Percentiles rank a stretch among this genome's conserved stretches.
Evolutionary conservation across 1,139 yeast species (phyloP).

Genomic region (Taphrina pruni): DNA sequence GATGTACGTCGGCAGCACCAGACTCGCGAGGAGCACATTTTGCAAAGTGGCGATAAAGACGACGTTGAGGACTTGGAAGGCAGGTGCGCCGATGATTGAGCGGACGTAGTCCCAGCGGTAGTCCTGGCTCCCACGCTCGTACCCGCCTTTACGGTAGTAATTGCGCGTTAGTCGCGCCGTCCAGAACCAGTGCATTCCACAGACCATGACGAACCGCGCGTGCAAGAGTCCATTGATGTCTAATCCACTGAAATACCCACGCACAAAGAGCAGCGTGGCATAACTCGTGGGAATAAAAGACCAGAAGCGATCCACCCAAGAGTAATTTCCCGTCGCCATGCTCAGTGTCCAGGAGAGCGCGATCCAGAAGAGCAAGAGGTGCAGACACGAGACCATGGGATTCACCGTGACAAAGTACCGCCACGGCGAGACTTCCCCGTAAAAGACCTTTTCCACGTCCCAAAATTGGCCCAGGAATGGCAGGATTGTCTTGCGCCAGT

Average conservation of each 20-base stretch:
- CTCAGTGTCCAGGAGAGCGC: constrained; percentile 29
- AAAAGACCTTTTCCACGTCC: constrained; percentile 24
- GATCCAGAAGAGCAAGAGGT: constrained; percentile 29
- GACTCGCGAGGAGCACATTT: constrained; percentile 41
- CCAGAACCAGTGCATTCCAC: constrained; percentile 43
- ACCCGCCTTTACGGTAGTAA: constrained; percentile 47
- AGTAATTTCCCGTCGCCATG: constrained; percentile 39
- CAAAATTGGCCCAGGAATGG: constrained; percentile 33
- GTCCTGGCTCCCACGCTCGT: constrained; percentile 45
- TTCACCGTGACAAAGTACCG: constrained; percentile 36
- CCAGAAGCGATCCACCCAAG: constrained; percentile 47
- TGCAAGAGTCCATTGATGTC: constrained; percentile 40
- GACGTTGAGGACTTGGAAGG: constrained; percentile 42
- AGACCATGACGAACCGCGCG: constrained; percentile 41
- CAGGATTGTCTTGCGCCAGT: constrained; percentile 21
- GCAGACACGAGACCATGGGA: constrained; percentile 33
- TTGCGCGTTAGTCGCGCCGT: constrained; percentile 45
- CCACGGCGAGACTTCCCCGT: constrained; percentile 24
- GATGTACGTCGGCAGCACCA: constrained; percentile 45
- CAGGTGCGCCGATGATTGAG: constrained; percentile 20
- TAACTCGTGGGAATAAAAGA: constrained; percentile 45
- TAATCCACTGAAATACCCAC: constrained; percentile 37
- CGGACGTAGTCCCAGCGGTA: constrained; percentile 46
- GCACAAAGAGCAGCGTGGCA: constrained; percentile 40
- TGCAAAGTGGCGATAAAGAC: constrained; percentile 44